Percentiles rank a stretch among this genome's conserved stretches.
phyloP scores from a whole-genome alignment of 805 yeast species.

The Cyberlindnera samutprakarnensis region DNA sequence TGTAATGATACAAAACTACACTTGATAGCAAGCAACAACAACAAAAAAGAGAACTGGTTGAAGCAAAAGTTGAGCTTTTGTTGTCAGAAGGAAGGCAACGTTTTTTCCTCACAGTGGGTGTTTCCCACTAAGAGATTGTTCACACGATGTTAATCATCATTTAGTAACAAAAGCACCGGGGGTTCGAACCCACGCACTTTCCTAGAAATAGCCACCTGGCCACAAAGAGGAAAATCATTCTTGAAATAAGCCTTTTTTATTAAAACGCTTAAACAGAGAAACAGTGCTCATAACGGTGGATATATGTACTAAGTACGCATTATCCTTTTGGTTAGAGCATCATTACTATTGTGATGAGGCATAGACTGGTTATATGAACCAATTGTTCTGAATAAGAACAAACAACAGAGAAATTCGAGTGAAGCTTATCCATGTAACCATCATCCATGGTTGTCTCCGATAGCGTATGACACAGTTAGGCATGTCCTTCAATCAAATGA shows the following conservation, averaged over 20 bases:
- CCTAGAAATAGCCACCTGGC: conserved; percentile 13
- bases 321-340: too few relatives aligned
- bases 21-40: neutral
- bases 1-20: neutral
- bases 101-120: conserved; percentile 21
- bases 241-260: too few relatives aligned
- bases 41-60: conserved; percentile 3
- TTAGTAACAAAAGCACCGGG: conserved; percentile 6
- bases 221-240: conserved; percentile 10
- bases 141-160: conserved; percentile 24
- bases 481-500: too few relatives aligned
- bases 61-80: conserved; percentile 3
- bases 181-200: conserved; percentile 14
- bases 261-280: too few relatives aligned
- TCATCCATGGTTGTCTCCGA: too few relatives aligned
- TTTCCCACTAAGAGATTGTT: conserved; percentile 25
- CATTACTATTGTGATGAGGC: too few relatives aligned
- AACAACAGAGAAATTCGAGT: too few relatives aligned
- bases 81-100: conserved; percentile 25
- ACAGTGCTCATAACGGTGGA: neutral
- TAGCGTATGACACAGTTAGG: too few relatives aligned
- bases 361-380: too few relatives aligned
- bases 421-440: too few relatives aligned
- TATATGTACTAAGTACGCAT: too few relatives aligned
- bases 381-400: too few relatives aligned